phyloP scores from a whole-genome alignment of 345 rosid species.

The Carallia pectinifolia region DNA sequence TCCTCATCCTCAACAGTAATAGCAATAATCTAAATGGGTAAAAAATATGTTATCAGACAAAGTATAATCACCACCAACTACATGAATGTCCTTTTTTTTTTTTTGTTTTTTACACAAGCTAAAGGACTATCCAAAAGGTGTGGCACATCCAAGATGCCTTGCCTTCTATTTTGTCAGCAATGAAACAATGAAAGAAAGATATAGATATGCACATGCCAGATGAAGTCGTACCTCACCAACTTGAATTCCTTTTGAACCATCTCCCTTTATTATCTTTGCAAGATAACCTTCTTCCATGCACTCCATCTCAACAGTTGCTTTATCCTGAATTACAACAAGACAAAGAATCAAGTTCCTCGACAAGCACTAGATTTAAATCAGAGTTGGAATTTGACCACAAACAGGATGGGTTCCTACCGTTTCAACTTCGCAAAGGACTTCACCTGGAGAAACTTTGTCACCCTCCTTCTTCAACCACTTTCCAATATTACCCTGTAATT shows the following conservation, averaged over 20 bases:
- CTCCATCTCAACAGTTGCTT: slow-evolving; percentile 98
- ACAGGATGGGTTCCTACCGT: slow-evolving; percentile 52
- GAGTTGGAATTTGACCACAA: slow-evolving; percentile 12
- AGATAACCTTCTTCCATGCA: slow-evolving; percentile 99
- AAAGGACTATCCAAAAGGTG: slow-evolving; percentile 3
- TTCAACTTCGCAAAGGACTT: slow-evolving; percentile 99
- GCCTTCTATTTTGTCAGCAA: background rate
- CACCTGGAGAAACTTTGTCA: slow-evolving; percentile 82
- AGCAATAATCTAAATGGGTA: slow-evolving; percentile 60
- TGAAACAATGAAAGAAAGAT: background rate
- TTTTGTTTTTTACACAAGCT: background rate
- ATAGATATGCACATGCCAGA: background rate
- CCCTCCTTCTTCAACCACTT: slow-evolving; percentile 99
- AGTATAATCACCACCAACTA: slow-evolving; percentile 1
- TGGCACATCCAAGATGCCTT: background rate
- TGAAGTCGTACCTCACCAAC: slow-evolving; percentile 77
- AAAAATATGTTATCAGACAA: slow-evolving; percentile 1
- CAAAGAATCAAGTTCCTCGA: slow-evolving; percentile 11
- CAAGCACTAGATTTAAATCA: slow-evolving; percentile 6
- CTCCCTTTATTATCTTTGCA: slow-evolving; percentile 84
- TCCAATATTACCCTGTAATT: slow-evolving; percentile 88
- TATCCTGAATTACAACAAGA: slow-evolving; percentile 52
- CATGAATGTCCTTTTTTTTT: no score
- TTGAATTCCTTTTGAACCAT: slow-evolving; percentile 88
- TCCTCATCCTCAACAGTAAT: slow-evolving; percentile 90